phyloP scores from a whole-genome alignment of 352 stramenopile species.

The Phytophthora parvispora region DNA sequence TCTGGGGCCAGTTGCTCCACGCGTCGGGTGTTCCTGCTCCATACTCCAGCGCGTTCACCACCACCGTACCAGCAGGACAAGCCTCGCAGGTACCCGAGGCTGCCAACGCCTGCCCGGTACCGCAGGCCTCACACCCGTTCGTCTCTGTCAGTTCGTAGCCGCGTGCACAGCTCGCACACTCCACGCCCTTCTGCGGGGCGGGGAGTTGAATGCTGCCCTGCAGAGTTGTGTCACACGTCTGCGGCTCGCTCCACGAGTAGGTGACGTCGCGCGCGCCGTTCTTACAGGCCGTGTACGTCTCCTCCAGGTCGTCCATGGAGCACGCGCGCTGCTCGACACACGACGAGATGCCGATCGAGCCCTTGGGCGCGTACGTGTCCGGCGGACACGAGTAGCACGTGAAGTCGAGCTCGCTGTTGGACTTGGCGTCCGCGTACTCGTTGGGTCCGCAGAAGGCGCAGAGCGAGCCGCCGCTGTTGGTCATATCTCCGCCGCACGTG shows the following conservation, averaged over 20 bases:
- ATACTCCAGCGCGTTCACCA: conserved; percentile 64
- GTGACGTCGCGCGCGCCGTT: conserved; percentile 65
- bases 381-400: conserved; percentile 75
- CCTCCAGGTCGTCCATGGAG: conserved; percentile 66
- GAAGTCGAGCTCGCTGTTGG: conserved; percentile 82
- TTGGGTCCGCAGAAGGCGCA: conserved; percentile 85
- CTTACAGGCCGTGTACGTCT: conserved; percentile 67
- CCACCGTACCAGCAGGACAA: conserved; percentile 61
- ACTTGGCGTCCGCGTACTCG: conserved; percentile 78
- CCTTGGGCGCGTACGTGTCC: conserved; percentile 72
- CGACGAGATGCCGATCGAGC: conserved; percentile 75
- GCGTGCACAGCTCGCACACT: conserved; percentile 62
- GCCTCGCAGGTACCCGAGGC: conserved; percentile 39
- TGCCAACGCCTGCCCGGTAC: conserved; percentile 39
- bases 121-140: conserved; percentile 57
- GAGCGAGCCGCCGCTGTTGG: conserved; percentile 76
- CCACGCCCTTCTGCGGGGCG: conserved; percentile 35
- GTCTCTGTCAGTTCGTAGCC: conserved; percentile 57
- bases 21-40: conserved; percentile 59
- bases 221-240: conserved; percentile 67
- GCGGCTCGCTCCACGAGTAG: conserved; percentile 74
- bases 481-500: conserved; percentile 82
- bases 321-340: conserved; percentile 78
- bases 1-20: conserved; percentile 67
- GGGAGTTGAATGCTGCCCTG: conserved; percentile 57